phyloP scores from a whole-genome alignment of 768 basidiomycete genomes.

The Favolaschia claudopus region DNA sequence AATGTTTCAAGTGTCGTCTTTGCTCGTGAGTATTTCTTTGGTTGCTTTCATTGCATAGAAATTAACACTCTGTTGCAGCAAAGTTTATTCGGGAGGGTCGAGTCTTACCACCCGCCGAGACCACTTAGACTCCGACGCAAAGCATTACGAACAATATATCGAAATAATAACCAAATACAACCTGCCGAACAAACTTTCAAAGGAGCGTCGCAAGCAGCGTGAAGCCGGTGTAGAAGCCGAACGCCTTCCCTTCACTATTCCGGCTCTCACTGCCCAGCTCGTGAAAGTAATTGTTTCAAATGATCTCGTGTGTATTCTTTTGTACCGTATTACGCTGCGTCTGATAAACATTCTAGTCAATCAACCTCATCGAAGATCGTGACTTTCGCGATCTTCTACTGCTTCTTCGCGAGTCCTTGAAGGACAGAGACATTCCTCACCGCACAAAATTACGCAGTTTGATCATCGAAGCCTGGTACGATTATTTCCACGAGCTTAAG shows the following conservation, averaged over 20 bases:
- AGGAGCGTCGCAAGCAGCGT: background rate
- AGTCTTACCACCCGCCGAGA: constrained; percentile 12
- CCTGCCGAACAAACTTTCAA: constrained; percentile 7
- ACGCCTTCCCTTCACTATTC: constrained; percentile 7
- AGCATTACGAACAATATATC: constrained; percentile 2
- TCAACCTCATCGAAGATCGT: constrained; percentile 6
- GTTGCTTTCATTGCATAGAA: background rate
- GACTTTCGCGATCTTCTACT: constrained; percentile 5
- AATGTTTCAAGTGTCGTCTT: constrained; percentile 10
- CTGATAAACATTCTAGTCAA: constrained; percentile 2
- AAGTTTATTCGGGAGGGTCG: background rate
- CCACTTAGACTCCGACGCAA: constrained; percentile 3
- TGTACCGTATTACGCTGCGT: constrained; percentile 1
- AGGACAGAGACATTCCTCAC: constrained; percentile 2
- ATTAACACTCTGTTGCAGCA: constrained; percentile 3
- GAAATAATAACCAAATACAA: background rate
- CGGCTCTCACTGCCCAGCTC: constrained; percentile 4
- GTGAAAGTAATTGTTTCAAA: constrained; percentile 12
- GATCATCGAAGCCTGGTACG: constrained; percentile 12
- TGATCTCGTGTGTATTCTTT: constrained; percentile 12
- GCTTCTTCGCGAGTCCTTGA: background rate
- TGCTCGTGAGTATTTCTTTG: too few species aligned
- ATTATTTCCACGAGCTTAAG: constrained; percentile 7
- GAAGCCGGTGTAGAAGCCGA: background rate
- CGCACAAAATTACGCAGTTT: constrained; percentile 2